Conservation (phyloP, 257 asterid species). For the Marsdenia floribunda region DNA sequence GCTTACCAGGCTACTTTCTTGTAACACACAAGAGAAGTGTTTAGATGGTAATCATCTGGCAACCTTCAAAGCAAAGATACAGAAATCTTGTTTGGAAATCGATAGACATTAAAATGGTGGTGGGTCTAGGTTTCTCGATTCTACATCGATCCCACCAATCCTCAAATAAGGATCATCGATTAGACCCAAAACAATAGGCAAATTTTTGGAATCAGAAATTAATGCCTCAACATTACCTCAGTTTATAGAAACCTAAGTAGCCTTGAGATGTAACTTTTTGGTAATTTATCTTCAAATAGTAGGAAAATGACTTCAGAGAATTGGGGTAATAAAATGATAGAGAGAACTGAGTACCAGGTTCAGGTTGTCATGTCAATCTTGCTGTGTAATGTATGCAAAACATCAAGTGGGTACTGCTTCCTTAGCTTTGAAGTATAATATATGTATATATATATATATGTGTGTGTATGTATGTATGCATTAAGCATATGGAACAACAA, state of each 20-base stretch:
- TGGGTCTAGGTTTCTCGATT: slow-evolving; percentile 17
- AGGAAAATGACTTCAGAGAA: not conserved
- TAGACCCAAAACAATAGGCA: not conserved
- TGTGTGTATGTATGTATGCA: no score
- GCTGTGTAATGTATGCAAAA: not conserved
- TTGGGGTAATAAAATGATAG: not conserved
- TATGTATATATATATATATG: no score
- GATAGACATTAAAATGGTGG: slow-evolving; percentile 21
- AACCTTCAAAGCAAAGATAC: slow-evolving; percentile 48
- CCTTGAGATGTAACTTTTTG: not conserved
- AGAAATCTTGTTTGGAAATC: slow-evolving; percentile 10
- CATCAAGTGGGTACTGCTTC: slow-evolving; percentile 10
- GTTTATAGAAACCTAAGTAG: not conserved
- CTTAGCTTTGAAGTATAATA: slow-evolving; percentile 27
- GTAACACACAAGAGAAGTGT: slow-evolving; percentile 28
- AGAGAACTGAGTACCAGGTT: slow-evolving; percentile 1
- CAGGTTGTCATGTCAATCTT: not conserved
- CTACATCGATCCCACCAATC: slow-evolving; percentile 8
- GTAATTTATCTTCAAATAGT: not conserved
- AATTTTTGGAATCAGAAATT: not conserved
- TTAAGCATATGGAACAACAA: not conserved
- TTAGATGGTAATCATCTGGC: slow-evolving; percentile 22
- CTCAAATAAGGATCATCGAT: not conserved
- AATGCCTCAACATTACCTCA: not conserved
- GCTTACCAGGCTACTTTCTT: slow-evolving; percentile 17